Evolutionary conservation across 1,284 basidiomycete genomes (phyloP).

Genomic region (Bjerkandera adusta): DNA sequence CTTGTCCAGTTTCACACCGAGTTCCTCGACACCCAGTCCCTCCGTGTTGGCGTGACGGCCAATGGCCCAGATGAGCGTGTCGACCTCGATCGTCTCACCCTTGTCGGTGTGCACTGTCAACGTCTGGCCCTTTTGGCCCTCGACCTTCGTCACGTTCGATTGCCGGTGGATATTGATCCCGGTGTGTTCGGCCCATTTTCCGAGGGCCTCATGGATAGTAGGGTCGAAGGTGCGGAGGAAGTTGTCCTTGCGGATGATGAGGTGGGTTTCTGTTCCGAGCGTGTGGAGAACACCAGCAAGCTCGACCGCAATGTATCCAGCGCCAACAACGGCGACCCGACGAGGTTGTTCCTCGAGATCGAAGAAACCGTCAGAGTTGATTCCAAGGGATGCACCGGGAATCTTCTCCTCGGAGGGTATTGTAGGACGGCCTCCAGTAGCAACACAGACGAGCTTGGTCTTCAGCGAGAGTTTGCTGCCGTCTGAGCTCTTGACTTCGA

Average conservation of each 20-base stretch:
- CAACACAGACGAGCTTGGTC: conserved; percentile 79
- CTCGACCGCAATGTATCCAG: conserved; percentile 97
- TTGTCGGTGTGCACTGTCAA: conserved; percentile 70
- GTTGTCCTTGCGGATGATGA: conserved; percentile 87
- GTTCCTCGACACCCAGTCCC: conserved; percentile 74
- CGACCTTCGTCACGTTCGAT: conserved; percentile 76
- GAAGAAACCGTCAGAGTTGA: conserved; percentile 96
- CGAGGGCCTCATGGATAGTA: conserved; percentile 80
- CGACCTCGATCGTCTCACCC: conserved; percentile 82
- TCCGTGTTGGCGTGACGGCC: conserved; percentile 85
- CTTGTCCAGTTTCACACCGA: conserved; percentile 75
- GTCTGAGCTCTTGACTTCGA: conserved; percentile 69
- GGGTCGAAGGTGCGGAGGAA: conserved; percentile 95
- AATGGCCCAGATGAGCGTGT: conserved; percentile 92
- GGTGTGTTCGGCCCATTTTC: conserved; percentile 93
- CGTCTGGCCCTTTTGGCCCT: conserved; percentile 65
- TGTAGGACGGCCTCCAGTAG: conserved; percentile 85
- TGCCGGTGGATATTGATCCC: conserved; percentile 87
- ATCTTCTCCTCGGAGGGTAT: conserved; percentile 80
- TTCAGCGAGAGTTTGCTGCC: conserved; percentile 65
- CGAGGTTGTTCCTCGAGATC: conserved; percentile 88
- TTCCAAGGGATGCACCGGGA: conserved; percentile 89
- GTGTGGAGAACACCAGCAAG: conserved; percentile 88
- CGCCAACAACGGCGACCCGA: conserved; percentile 92
- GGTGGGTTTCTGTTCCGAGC: conserved; percentile 87